These are phyloP conservation scores for Pleurotus ostreatus DNA, from an alignment of 768 basidiomycete genomes.

Conservation along the genomic window DNA sequence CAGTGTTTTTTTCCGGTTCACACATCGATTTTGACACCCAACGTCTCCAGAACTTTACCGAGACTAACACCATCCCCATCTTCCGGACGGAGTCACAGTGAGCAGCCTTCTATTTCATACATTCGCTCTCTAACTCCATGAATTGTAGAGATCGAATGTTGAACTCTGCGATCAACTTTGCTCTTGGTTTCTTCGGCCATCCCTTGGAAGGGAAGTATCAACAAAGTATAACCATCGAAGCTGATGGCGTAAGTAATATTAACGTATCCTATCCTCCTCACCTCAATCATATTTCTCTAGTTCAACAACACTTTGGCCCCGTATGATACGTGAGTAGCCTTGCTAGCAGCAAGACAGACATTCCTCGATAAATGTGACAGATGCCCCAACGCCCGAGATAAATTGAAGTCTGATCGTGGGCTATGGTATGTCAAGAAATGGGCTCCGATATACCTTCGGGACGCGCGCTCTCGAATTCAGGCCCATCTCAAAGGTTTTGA, in stretches of 20 bases:
- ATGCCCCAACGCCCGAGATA: conserved; percentile 58
- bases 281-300: conserved; percentile 22
- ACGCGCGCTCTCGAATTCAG: conserved; percentile 59
- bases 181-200: conserved; percentile 73
- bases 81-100: conserved; percentile 79
- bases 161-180: conserved; percentile 61
- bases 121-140: not conserved
- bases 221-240: conserved; percentile 74
- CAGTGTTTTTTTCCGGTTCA: not conserved
- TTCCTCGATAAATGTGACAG: conserved; percentile 18
- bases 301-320: conserved; percentile 87
- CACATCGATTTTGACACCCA: too few relatives aligned
- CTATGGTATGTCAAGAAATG: conserved; percentile 57
- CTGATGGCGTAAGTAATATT: conserved; percentile 38
- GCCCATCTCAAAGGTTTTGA: conserved; percentile 56
- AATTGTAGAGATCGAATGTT: conserved; percentile 64
- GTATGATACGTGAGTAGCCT: conserved; percentile 57
- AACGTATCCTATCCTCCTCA: conserved; percentile 6
- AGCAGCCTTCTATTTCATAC: conserved; percentile 14
- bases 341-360: too few relatives aligned
- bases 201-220: conserved; percentile 72
- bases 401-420: conserved; percentile 52
- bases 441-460: conserved; percentile 66
- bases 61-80: conserved; percentile 60
- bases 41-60: conserved; percentile 48